Evolutionary conservation across 1,284 basidiomycete species (phyloP).

Genomic region (Sanghuangporus baumii): DNA sequence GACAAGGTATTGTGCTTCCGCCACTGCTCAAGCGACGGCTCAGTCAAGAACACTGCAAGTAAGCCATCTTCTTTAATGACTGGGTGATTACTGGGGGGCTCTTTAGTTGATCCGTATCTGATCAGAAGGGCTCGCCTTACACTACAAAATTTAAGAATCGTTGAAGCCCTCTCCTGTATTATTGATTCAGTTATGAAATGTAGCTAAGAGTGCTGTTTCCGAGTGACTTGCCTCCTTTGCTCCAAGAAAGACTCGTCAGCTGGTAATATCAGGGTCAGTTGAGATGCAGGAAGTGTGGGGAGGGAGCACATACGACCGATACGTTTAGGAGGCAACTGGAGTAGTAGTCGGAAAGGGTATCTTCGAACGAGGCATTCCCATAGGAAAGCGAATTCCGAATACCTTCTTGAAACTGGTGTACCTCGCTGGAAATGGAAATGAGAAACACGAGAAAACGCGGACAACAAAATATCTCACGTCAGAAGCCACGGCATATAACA

Average conservation of each 20-base stretch:
- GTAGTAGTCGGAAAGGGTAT: constrained; percentile 90
- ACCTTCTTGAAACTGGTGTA: constrained; percentile 64
- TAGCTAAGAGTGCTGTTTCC: background rate
- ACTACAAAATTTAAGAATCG: constrained; percentile 77
- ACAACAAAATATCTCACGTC: constrained; percentile 48
- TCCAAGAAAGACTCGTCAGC: constrained; percentile 87
- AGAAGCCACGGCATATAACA: constrained; percentile 74
- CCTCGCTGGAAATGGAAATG: constrained; percentile 40
- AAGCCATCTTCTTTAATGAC: constrained; percentile 83
- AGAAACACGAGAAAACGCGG: constrained; percentile 2
- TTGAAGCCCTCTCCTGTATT: constrained; percentile 67
- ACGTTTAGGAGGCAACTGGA: constrained; percentile 85
- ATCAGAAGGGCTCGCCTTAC: constrained; percentile 34
- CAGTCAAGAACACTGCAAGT: constrained; percentile 74
- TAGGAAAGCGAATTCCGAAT: constrained; percentile 88
- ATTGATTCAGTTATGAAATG: background rate
- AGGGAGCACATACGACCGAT: constrained; percentile 64
- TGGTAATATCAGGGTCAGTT: constrained; percentile 25
- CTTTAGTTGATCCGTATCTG: constrained; percentile 9
- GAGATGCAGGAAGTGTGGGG: constrained; percentile 4
- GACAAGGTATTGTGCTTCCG: constrained; percentile 67
- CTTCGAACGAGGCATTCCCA: constrained; percentile 75
- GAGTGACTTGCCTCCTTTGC: constrained; percentile 58
- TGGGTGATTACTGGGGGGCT: constrained; percentile 71
- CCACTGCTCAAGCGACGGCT: constrained; percentile 82